Percentiles rank a stretch among this genome's conserved stretches.
Conservation (phyloP, 1,139 yeast species). For the Suhomyces bribrorum region DNA sequence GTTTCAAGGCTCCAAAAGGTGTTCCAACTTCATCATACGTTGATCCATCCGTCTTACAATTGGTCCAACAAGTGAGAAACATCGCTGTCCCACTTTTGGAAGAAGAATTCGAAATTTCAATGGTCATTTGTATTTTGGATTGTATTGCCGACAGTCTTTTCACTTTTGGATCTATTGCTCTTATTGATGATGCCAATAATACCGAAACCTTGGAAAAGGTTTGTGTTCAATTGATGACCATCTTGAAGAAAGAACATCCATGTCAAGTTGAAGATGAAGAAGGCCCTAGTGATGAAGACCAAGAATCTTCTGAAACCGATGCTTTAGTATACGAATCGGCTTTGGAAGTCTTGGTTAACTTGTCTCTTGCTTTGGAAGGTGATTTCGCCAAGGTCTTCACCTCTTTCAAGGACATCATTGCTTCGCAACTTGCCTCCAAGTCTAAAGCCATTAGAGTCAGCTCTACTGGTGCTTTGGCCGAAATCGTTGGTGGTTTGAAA, state of each 20-base stretch:
- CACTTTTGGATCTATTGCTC: slow-evolving; percentile 73
- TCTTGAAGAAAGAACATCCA: slow-evolving; percentile 78
- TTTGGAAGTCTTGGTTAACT: slow-evolving; percentile 77
- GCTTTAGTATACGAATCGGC: slow-evolving; percentile 83
- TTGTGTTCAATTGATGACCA: slow-evolving; percentile 67
- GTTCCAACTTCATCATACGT: slow-evolving; percentile 65
- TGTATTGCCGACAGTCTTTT: slow-evolving; percentile 69
- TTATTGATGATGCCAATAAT: slow-evolving; percentile 58
- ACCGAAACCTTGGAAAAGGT: slow-evolving; percentile 63
- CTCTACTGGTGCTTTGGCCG: slow-evolving; percentile 89
- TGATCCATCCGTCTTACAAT: slow-evolving; percentile 55
- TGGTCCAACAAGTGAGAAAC: slow-evolving; percentile 67
- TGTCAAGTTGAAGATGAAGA: slow-evolving; percentile 67
- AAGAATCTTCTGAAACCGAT: slow-evolving; percentile 83
- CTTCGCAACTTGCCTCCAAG: slow-evolving; percentile 61
- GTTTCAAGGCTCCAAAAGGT: slow-evolving; percentile 67
- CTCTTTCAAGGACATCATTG: slow-evolving; percentile 68
- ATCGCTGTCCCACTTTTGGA: slow-evolving; percentile 63
- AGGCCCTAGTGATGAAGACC: slow-evolving; percentile 54
- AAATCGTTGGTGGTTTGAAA: slow-evolving; percentile 77
- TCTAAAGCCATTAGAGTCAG: slow-evolving; percentile 76
- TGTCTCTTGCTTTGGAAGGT: slow-evolving; percentile 72
- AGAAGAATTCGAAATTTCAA: slow-evolving; percentile 79
- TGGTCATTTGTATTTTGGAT: slow-evolving; percentile 80
- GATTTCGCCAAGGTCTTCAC: slow-evolving; percentile 74